phyloP scores from a whole-genome alignment of 352 stramenopile species.

The Blastocystis sp. region DNA sequence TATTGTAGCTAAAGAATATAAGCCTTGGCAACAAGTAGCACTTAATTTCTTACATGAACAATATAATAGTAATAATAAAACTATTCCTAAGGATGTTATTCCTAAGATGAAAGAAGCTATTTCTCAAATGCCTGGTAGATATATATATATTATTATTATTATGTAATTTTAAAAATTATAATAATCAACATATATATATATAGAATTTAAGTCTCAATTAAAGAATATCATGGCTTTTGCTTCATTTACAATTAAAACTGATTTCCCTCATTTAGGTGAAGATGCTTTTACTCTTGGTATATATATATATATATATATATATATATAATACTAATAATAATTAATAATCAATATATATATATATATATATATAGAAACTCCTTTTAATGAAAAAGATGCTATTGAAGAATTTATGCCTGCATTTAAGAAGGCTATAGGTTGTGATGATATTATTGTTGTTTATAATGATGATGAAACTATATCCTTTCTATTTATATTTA shows the following conservation, averaged over 20 bases:
- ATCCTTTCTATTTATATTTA: too few species aligned
- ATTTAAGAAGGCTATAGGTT: conserved; percentile 26
- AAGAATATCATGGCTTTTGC: conserved; percentile 35
- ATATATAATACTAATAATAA: too few species aligned
- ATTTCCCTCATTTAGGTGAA: conserved; percentile 33
- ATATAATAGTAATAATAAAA: conserved; percentile 8
- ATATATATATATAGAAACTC: conserved; percentile 9
- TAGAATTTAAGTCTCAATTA: conserved; percentile 37
- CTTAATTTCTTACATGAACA: conserved; percentile 22
- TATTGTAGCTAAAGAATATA: conserved; percentile 31
- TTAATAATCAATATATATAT: too few species aligned
- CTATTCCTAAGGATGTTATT: conserved; percentile 10
- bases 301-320: background rate
- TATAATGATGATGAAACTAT: conserved; percentile 16
- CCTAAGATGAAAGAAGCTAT: conserved; percentile 23
- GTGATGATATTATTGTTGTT: conserved; percentile 24
- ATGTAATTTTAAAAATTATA: too few species aligned
- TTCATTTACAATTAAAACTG: conserved; percentile 37
- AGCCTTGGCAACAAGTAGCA: conserved; percentile 34
- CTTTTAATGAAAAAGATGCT: conserved; percentile 33
- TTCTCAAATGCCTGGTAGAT: too few species aligned
- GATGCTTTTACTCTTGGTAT: conserved; percentile 33
- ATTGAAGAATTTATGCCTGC: conserved; percentile 12
- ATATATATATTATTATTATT: too few species aligned
- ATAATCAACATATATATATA: too few species aligned